A percentile compares a stretch with the other conserved stretches of the same genome.
phyloP scores from a whole-genome alignment of 768 basidiomycete genomes.

The Sistotremastrum niveocremeum region DNA sequence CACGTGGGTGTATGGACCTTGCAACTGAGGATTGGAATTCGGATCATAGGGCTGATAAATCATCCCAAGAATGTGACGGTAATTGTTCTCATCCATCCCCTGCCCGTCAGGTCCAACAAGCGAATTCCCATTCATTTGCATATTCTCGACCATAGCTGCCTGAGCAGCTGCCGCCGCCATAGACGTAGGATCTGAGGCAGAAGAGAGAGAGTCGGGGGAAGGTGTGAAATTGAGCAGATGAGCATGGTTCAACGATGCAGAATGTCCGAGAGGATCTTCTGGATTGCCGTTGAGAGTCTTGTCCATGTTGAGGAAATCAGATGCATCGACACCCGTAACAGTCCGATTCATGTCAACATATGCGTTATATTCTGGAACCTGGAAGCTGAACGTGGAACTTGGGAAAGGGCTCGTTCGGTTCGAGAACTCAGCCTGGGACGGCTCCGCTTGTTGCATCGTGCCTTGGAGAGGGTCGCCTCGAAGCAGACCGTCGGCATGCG shows the following conservation, averaged over 20 bases:
- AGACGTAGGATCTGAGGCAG: constrained; percentile 27
- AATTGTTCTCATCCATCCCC: constrained; percentile 30
- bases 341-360: not conserved
- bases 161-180: constrained; percentile 52
- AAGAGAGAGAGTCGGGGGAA: constrained; percentile 13
- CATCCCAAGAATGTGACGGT: constrained; percentile 51
- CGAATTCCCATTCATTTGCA: constrained; percentile 46
- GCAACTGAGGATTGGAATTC: constrained; percentile 16
- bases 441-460: constrained; percentile 17
- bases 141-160: constrained; percentile 61
- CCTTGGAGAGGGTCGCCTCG: constrained; percentile 62
- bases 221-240: not conserved
- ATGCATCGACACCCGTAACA: too few relatives aligned
- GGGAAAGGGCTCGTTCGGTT: constrained; percentile 42
- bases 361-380: constrained; percentile 48
- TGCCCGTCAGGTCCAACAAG: constrained; percentile 40
- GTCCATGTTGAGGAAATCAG: too few relatives aligned
- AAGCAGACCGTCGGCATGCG: constrained; percentile 66
- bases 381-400: constrained; percentile 57
- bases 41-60: constrained; percentile 44
- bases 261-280: too few relatives aligned
- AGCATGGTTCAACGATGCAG: too few relatives aligned
- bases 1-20: constrained; percentile 61
- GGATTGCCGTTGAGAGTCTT: too few relatives aligned
- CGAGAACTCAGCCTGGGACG: not conserved